Evolutionary conservation across 495 filamentous ascomycete genomes (phyloP).

Genomic region (Evernia prunastri): DNA sequence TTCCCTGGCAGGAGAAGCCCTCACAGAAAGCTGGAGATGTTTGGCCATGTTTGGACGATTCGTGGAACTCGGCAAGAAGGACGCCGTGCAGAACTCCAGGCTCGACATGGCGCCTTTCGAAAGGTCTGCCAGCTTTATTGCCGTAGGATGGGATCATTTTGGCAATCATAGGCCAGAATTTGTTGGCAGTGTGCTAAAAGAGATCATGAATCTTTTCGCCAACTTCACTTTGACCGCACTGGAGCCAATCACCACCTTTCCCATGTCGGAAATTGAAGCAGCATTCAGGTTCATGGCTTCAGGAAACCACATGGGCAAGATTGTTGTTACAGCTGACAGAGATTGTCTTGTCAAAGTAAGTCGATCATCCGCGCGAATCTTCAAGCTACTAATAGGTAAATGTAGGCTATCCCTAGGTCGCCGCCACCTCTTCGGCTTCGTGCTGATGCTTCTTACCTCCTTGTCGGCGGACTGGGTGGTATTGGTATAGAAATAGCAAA

Average conservation of each 20-base stretch:
- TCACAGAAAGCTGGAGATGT: slow-evolving; percentile 24
- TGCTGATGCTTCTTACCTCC: slow-evolving; percentile 30
- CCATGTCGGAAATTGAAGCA: slow-evolving; percentile 34
- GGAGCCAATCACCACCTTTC: slow-evolving; percentile 14
- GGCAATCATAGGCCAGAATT: slow-evolving; percentile 33
- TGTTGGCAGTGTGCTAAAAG: slow-evolving; percentile 35
- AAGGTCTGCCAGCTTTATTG: slow-evolving; percentile 31
- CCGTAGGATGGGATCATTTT: slow-evolving; percentile 42
- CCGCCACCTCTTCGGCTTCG: slow-evolving; percentile 16
- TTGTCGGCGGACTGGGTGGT: slow-evolving; percentile 40
- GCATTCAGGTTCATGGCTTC: slow-evolving; percentile 43
- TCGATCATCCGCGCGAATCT: background rate
- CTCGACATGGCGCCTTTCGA: slow-evolving; percentile 16
- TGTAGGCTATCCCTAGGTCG: slow-evolving; percentile 8
- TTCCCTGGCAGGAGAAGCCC: slow-evolving; percentile 17
- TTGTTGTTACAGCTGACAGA: slow-evolving; percentile 17
- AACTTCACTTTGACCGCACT: slow-evolving; percentile 1
- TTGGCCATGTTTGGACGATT: slow-evolving; percentile 41
- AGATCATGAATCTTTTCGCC: slow-evolving; percentile 27
- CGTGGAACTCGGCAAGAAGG: slow-evolving; percentile 41
- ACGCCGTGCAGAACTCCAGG: slow-evolving; percentile 32
- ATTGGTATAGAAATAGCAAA: slow-evolving; percentile 52
- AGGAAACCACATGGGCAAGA: slow-evolving; percentile 20
- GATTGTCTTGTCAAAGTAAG: slow-evolving; percentile 21
- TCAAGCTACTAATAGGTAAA: background rate